These are phyloP conservation scores for Silene coronaria DNA, from an alignment of 179 eudicot genomes.

Conservation along the genomic window DNA sequence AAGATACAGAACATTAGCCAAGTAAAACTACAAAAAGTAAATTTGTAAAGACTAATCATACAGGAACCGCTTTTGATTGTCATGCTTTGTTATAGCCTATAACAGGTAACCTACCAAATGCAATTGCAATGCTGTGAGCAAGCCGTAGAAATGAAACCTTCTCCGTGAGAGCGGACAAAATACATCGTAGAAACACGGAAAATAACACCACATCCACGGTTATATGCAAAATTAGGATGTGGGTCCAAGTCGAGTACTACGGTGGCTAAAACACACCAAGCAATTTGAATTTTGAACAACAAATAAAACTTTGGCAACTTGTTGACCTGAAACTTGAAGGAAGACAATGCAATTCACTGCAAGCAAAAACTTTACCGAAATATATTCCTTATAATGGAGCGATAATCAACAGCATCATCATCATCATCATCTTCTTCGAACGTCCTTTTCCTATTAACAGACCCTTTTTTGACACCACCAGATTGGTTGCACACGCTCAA, in stretches of 20 bases:
- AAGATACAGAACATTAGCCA: too few relatives aligned
- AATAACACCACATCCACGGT: too few relatives aligned
- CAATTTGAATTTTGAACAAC: too few relatives aligned
- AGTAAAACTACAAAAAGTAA: background rate
- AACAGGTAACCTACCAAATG: background rate
- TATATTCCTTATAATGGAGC: conserved; percentile 44
- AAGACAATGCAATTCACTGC: background rate
- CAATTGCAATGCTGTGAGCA: background rate
- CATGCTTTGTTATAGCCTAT: too few relatives aligned
- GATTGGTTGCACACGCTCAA: conserved; percentile 18
- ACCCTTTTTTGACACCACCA: conserved; percentile 10
- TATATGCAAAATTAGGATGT: too few relatives aligned
- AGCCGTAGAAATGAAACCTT: too few relatives aligned
- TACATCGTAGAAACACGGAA: too few relatives aligned
- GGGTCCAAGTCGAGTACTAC: too few relatives aligned
- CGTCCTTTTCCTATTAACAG: conserved; percentile 23
- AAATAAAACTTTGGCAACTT: too few relatives aligned
- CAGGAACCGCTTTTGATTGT: background rate
- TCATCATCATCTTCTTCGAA: conserved; percentile 38
- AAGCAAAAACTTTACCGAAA: conserved; percentile 44
- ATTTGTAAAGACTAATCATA: background rate
- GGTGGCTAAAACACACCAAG: too few relatives aligned
- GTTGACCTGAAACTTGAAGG: too few relatives aligned
- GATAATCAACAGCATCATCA: conserved; percentile 21
- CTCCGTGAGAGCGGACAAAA: too few relatives aligned